These are phyloP conservation scores for Debaryomycetaceae sp. DNA, from an alignment of 1,139 yeast species.

Conservation along the genomic window DNA sequence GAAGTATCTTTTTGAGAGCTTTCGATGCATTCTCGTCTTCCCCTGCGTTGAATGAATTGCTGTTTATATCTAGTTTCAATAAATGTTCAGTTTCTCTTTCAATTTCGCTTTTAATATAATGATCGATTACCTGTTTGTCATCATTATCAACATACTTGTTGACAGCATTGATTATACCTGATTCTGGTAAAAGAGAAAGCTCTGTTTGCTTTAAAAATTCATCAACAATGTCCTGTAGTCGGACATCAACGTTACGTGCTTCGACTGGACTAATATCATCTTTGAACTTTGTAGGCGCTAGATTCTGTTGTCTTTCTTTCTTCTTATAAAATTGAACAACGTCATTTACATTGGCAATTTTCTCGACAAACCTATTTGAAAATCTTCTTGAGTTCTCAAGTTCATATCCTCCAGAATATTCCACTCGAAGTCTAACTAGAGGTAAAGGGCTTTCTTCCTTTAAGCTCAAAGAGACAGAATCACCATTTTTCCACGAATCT, in stretches of 20 bases:
- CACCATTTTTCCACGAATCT: constrained; percentile 29
- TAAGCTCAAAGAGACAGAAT: constrained; percentile 14
- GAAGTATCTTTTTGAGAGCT: constrained; percentile 27
- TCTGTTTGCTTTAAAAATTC: constrained; percentile 61
- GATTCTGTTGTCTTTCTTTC: constrained; percentile 4
- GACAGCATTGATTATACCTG: constrained; percentile 73
- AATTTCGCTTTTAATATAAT: constrained; percentile 67
- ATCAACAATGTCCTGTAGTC: constrained; percentile 35
- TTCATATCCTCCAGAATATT: constrained; percentile 85
- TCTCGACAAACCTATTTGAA: constrained; percentile 86
- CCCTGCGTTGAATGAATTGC: constrained; percentile 28
- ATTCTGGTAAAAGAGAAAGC: constrained; percentile 69
- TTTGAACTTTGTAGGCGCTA: constrained; percentile 20
- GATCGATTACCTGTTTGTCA: constrained; percentile 67
- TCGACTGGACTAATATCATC: constrained; percentile 17
- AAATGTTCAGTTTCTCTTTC: constrained; percentile 59
- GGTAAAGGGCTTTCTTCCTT: constrained; percentile 57
- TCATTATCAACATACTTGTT: constrained; percentile 75
- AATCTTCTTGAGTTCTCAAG: constrained; percentile 89
- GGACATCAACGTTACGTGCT: constrained; percentile 14
- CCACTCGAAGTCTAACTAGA: constrained; percentile 75
- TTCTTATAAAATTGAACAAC: constrained; percentile 63
- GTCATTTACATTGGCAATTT: constrained; percentile 86
- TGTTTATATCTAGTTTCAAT: constrained; percentile 40
- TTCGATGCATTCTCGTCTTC: constrained; percentile 25